Conservation (phyloP, 2,329 filamentous ascomycete genomes). For the Huntiella decipiens region DNA sequence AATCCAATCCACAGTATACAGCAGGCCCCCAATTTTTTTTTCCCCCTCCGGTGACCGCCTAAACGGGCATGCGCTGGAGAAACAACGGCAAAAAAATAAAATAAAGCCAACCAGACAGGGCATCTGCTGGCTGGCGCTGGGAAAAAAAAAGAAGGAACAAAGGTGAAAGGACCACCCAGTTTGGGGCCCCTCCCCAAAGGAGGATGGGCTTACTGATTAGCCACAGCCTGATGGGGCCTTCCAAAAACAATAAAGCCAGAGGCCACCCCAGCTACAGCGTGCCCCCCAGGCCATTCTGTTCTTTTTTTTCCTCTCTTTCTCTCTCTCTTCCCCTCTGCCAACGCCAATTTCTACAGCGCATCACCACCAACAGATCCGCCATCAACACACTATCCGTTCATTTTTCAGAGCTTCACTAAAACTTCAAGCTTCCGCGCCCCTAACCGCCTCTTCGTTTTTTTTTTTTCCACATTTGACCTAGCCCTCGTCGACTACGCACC, state of each 20-base stretch:
- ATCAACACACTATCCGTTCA: neutral
- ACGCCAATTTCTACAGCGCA: constrained; percentile 6
- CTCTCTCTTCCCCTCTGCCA: constrained; percentile 5
- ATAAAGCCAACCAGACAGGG: constrained; percentile 4
- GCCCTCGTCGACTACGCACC: constrained; percentile 5
- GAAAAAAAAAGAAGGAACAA: neutral
- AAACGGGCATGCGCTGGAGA: constrained; percentile 9
- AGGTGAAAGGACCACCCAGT: constrained; percentile 1
- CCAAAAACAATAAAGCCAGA: constrained; percentile 11
- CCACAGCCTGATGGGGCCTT: constrained; percentile 8
- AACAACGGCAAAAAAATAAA: constrained; percentile 10
- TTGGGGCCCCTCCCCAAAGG: too few relatives aligned
- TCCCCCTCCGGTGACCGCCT: neutral
- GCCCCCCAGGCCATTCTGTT: constrained; percentile 6
- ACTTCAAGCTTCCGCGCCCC: neutral
- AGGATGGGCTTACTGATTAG: constrained; percentile 8
- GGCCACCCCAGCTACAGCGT: constrained; percentile 10
- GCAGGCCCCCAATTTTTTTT: neutral
- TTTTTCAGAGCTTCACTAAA: constrained; percentile 1
- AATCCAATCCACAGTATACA: neutral
- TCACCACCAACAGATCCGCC: constrained; percentile 1
- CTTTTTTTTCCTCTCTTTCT: constrained; percentile 9
- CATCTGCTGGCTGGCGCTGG: neutral
- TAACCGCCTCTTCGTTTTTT: constrained; percentile 5
- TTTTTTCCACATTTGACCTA: neutral